Percentiles rank a stretch among this genome's conserved stretches.
These are phyloP conservation scores for Hepatocystis sp. DNA, from an alignment of 169 alveolate genomes.

Conservation along the genomic window DNA sequence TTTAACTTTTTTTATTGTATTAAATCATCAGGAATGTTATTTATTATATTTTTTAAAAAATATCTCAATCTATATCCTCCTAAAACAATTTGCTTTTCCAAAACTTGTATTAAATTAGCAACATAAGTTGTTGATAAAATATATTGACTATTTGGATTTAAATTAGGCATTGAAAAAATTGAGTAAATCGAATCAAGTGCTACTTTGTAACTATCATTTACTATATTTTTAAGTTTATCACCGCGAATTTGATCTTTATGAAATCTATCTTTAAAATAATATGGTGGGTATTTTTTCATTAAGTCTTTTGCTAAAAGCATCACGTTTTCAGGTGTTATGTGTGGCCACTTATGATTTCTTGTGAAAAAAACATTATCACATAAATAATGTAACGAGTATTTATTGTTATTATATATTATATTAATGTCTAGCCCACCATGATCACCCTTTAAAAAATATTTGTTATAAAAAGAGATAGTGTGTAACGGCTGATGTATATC, in stretches of 20 bases:
- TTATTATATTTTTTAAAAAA: slow-evolving; percentile 55
- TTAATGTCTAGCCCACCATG: slow-evolving; percentile 81
- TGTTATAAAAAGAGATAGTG: slow-evolving; percentile 69
- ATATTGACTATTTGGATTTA: slow-evolving; percentile 19
- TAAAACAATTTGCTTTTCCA: slow-evolving; percentile 52
- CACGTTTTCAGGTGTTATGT: not conserved
- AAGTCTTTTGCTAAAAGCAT: slow-evolving; percentile 14
- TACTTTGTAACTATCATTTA: slow-evolving; percentile 19
- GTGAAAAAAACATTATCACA: slow-evolving; percentile 50
- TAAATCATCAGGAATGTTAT: slow-evolving; percentile 38
- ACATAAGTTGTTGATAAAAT: not conserved
- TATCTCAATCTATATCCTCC: slow-evolving; percentile 56
- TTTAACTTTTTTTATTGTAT: too few species aligned
- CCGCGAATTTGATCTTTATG: slow-evolving; percentile 7
- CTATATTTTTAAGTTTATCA: slow-evolving; percentile 27
- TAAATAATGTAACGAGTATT: slow-evolving; percentile 49
- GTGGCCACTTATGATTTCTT: slow-evolving; percentile 47
- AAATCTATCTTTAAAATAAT: slow-evolving; percentile 50
- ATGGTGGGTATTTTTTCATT: slow-evolving; percentile 43
- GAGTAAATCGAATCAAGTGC: slow-evolving; percentile 23
- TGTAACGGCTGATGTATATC: slow-evolving; percentile 92
- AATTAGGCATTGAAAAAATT: slow-evolving; percentile 28
- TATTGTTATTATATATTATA: slow-evolving; percentile 19
- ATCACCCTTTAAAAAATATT: slow-evolving; percentile 85
- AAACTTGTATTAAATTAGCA: slow-evolving; percentile 14